phyloP scores from a whole-genome alignment of 78 protist species.

The Dictyostelium purpureum region DNA sequence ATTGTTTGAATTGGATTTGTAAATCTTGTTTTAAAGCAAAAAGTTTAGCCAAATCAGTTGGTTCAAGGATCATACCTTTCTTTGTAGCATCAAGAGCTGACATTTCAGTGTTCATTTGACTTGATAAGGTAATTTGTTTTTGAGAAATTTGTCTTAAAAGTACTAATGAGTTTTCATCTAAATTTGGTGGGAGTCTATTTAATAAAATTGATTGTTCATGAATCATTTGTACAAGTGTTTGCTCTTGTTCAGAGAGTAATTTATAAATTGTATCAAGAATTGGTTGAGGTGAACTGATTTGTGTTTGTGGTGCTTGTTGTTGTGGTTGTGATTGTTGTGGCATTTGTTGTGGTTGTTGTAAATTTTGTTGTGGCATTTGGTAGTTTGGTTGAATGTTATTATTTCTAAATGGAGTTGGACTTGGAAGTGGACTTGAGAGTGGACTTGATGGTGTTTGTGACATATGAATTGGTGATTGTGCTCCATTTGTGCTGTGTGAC shows the following conservation, averaged over 20 bases:
- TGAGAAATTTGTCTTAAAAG: constrained; percentile 10
- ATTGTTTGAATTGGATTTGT: constrained; percentile 74
- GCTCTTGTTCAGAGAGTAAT: constrained; percentile 67
- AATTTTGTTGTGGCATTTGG: neutral
- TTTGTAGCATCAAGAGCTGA: constrained; percentile 75
- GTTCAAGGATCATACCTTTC: constrained; percentile 76
- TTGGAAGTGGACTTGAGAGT: constrained; percentile 33
- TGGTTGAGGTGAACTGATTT: constrained; percentile 71
- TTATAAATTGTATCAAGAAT: constrained; percentile 73
- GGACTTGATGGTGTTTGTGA: constrained; percentile 35
- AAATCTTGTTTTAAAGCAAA: constrained; percentile 71
- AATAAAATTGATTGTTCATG: constrained; percentile 71
- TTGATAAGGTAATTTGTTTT: constrained; percentile 57
- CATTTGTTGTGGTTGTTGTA: neutral
- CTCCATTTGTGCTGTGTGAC: constrained; percentile 9
- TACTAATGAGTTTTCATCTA: constrained; percentile 43
- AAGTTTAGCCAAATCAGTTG: constrained; percentile 71
- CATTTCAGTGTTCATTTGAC: constrained; percentile 78
- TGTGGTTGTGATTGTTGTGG: neutral
- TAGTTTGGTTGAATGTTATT: neutral
- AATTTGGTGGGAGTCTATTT: constrained; percentile 59
- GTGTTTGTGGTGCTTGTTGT: constrained; percentile 37
- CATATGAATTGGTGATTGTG: constrained; percentile 45
- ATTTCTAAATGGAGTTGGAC: constrained; percentile 42
- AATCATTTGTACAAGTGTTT: constrained; percentile 52